phyloP scores from a whole-genome alignment of 352 stramenopile species.

The Globisporangium abappressorium region DNA sequence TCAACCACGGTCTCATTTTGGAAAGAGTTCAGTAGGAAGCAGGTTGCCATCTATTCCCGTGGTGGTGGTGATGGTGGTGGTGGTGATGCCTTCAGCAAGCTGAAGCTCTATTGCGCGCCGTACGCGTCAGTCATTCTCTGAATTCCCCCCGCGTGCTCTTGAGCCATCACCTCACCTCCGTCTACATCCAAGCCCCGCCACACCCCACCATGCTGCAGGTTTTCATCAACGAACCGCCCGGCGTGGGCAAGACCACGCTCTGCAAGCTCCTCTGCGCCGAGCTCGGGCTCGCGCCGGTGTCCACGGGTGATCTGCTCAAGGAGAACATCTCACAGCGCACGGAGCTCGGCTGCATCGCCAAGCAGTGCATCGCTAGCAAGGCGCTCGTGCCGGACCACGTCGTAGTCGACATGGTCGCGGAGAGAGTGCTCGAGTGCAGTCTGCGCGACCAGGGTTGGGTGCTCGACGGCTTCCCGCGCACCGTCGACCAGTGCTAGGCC shows the following conservation, averaged over 20 bases:
- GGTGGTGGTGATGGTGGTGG: too few species aligned
- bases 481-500: conserved; percentile 44
- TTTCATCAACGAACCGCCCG: conserved; percentile 67
- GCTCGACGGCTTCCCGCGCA: conserved; percentile 75
- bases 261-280: conserved; percentile 54
- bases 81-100: neutral
- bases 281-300: conserved; percentile 54
- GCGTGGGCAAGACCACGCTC: conserved; percentile 66
- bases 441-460: conserved; percentile 47
- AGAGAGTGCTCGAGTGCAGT: conserved; percentile 42
- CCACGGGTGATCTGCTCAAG: conserved; percentile 66
- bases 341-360: conserved; percentile 45
- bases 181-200: neutral
- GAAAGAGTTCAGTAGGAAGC: conserved; percentile 2
- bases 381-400: conserved; percentile 67
- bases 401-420: conserved; percentile 74
- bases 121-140: neutral
- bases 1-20: neutral
- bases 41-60: neutral
- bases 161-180: neutral
- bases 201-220: conserved; percentile 46
- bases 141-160: neutral
- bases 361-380: conserved; percentile 67
- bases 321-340: conserved; percentile 67
- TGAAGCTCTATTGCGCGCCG: neutral